Evolutionary conservation across 495 filamentous ascomycete genomes (phyloP).

Genomic region (Elasticomyces elasticus): DNA sequence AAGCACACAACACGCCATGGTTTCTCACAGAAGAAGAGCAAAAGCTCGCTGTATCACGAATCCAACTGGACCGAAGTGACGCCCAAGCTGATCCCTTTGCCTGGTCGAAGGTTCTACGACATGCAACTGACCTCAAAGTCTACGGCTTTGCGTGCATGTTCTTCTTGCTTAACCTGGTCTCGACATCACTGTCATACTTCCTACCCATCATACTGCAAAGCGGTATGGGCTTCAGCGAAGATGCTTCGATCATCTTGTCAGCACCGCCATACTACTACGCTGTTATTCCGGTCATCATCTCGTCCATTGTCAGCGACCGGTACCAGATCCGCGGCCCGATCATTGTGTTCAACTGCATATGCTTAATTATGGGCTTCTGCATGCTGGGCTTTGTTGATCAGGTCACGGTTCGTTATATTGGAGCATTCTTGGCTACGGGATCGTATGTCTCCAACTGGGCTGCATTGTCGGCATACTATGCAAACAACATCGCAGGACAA

Average conservation of each 20-base stretch:
- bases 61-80: conserved; percentile 45
- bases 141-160: conserved; percentile 65
- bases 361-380: conserved; percentile 60
- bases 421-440: conserved; percentile 64
- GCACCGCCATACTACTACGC: conserved; percentile 73
- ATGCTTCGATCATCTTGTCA: conserved; percentile 58
- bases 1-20: conserved; percentile 47
- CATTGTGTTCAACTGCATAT: conserved; percentile 63
- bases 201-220: conserved; percentile 61
- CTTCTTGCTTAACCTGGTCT: conserved; percentile 65
- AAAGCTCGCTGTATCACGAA: conserved; percentile 26
- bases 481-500: conserved; percentile 61
- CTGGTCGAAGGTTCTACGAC: conserved; percentile 46
- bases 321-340: conserved; percentile 55
- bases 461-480: conserved; percentile 61
- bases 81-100: conserved; percentile 51
- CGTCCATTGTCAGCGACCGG: conserved; percentile 58
- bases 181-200: conserved; percentile 53
- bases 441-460: conserved; percentile 77
- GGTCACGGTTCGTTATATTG: conserved; percentile 61
- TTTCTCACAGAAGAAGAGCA: conserved; percentile 50
- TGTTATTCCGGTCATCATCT: conserved; percentile 58
- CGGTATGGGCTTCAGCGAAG: conserved; percentile 60
- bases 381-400: conserved; percentile 63
- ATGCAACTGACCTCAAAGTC: conserved; percentile 58